Percentiles rank a stretch among this genome's conserved stretches.
phyloP scores from a whole-genome alignment of 2,329 filamentous ascomycete genomes.

The Colletotrichum sansevieriae region DNA sequence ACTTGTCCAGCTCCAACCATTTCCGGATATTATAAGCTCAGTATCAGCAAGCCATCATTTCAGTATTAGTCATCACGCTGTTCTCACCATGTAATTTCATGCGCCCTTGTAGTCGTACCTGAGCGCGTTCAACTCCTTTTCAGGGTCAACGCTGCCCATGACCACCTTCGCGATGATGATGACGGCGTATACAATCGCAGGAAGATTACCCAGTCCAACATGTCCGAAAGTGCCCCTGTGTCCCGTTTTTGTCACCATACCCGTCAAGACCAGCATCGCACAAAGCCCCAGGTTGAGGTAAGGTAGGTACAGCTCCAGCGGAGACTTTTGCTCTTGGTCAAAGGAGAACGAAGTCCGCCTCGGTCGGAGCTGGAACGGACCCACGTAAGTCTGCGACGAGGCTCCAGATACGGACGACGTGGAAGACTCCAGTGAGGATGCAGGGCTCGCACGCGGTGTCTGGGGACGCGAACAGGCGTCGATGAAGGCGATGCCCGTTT shows the following conservation, averaged over 20 bases:
- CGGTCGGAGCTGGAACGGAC: conserved; percentile 25
- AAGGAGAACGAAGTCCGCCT: conserved; percentile 44
- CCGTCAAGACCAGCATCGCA: conserved; percentile 62
- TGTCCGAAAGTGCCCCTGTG: conserved; percentile 52
- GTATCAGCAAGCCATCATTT: conserved; percentile 9
- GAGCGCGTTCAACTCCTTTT: conserved; percentile 71
- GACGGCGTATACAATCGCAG: conserved; percentile 70
- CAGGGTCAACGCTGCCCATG: conserved; percentile 78
- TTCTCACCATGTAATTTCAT: conserved; percentile 48
- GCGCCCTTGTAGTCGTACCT: conserved; percentile 78
- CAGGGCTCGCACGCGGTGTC: conserved; percentile 42
- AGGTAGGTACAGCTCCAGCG: conserved; percentile 71
- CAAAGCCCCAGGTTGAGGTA: conserved; percentile 72
- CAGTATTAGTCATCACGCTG: conserved; percentile 29
- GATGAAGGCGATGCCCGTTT: conserved; percentile 65
- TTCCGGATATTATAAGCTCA: neutral
- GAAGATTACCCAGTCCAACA: conserved; percentile 63
- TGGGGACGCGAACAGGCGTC: conserved; percentile 57
- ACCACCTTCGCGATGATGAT: conserved; percentile 73
- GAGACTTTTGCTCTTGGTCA: conserved; percentile 47
- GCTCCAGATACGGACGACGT: conserved; percentile 32
- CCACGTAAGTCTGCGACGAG: conserved; percentile 16
- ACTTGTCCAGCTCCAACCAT: neutral
- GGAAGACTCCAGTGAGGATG: conserved; percentile 27
- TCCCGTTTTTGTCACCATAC: conserved; percentile 49